Base-by-base conservation (phyloP, 345 rosid species). In the Murraya paniculata region DNA sequence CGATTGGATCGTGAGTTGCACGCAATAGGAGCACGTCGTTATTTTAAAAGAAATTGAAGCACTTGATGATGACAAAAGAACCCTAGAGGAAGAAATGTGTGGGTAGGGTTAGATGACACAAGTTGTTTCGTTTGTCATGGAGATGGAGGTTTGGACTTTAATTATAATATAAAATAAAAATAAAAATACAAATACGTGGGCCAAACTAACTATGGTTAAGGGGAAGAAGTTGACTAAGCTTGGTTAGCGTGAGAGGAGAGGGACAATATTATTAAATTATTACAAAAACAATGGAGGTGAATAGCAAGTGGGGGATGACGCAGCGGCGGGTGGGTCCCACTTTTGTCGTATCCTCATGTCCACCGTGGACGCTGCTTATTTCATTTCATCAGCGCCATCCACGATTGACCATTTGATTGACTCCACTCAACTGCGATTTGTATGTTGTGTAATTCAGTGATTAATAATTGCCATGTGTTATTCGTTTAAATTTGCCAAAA, bases 241-340 rank as follows among this genome's bases (percentile, higher is more conserved):
- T 65, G 74, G 87, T 84, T 81, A 66, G 58, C 59, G 24, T 35
- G 64, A 38, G 35, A 66, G 62, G 68, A 27, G 41, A 24, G 66
- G 36, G 72, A 57, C 61, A 68, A 69, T 19, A 59, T 50, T 53
- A 5, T 27, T 68, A 75, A 72, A 61, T 73, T 60, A 69, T 74
- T 13, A 61, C 0, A 16, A 62, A 62, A 39, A 14, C 11, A 68
- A 38, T 5, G 22, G 56, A 62, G 68, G 39, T 27, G 18, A 68
- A 72, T 10, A 74, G 74, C 83, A 72, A 81, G 84, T 79, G 85
- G 86, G 64, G 33, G 75, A 74, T 41, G 73, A 73, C 64, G 83
- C 78, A 27, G 88, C 90, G 85, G 90, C 88, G 84, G 64, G 81
- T 83, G 89, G 93, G 87, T 4, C 87, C 90, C 82, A 79, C 31